Conservation (phyloP, 176 grass and related monocot species). For the Neostapfia colusana region DNA sequence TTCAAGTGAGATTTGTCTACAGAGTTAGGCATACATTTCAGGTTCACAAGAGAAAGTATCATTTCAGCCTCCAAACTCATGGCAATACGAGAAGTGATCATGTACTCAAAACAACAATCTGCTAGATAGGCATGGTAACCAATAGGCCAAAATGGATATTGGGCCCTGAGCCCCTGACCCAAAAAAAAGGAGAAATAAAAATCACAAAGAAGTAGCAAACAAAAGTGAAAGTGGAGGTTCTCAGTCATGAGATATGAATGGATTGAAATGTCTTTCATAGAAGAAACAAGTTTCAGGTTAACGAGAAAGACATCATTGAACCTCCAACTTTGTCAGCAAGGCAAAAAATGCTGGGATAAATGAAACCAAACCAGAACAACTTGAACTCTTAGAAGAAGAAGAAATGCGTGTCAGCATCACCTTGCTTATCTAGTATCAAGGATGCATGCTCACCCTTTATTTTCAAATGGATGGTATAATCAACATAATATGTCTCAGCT, state of each 20-base stretch:
- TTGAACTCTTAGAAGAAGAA: not conserved
- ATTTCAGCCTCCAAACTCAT: not conserved
- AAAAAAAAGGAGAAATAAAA: not conserved
- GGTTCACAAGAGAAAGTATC: not conserved
- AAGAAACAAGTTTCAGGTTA: slow-evolving; percentile 42
- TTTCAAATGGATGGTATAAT: not conserved
- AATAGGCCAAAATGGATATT: not conserved
- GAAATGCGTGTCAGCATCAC: not conserved
- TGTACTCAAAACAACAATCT: not conserved
- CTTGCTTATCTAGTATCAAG: not conserved
- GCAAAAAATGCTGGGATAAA: slow-evolving; percentile 6
- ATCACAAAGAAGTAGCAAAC: not conserved
- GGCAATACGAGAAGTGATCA: not conserved
- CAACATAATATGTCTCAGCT: slow-evolving; percentile 30
- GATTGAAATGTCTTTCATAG: slow-evolving; percentile 45
- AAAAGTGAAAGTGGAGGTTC: slow-evolving; percentile 3
- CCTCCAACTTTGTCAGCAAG: not conserved
- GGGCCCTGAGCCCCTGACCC: not conserved
- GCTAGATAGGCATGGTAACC: not conserved
- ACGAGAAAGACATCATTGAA: slow-evolving; percentile 48
- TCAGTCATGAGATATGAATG: slow-evolving; percentile 45
- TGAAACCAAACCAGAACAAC: not conserved
- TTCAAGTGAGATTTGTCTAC: not conserved
- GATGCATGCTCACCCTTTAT: slow-evolving; percentile 6
- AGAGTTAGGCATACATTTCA: not conserved